Conservation (phyloP, 2,329 filamentous ascomycete genomes). For the Exutisphaerella laricina region DNA sequence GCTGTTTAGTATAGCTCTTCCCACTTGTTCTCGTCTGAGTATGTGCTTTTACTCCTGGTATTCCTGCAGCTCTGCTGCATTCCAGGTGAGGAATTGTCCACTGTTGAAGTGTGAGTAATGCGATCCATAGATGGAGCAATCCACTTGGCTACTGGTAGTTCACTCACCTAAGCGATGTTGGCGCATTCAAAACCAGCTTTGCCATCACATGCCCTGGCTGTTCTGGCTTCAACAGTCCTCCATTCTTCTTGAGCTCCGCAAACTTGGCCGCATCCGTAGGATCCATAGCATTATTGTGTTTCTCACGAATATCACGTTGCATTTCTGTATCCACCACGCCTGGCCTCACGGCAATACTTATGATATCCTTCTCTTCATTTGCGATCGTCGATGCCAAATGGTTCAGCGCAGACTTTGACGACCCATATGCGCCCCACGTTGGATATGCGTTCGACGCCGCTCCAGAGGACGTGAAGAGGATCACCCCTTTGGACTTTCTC, state of each 20-base stretch:
- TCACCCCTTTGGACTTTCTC: constrained; percentile 61
- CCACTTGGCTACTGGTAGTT: too few relatives aligned
- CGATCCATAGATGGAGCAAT: too few relatives aligned
- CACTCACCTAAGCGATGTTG: constrained; percentile 52
- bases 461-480: constrained; percentile 76
- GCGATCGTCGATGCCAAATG: constrained; percentile 68
- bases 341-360: constrained; percentile 65
- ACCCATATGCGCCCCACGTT: constrained; percentile 76
- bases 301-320: constrained; percentile 75
- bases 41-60: constrained; percentile 21
- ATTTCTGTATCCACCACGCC: constrained; percentile 85
- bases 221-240: constrained; percentile 64
- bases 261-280: constrained; percentile 59
- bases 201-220: constrained; percentile 84
- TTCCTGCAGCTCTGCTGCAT: constrained; percentile 30
- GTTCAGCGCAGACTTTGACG: constrained; percentile 77
- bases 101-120: constrained; percentile 27
- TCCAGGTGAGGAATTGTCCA: constrained; percentile 67
- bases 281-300: constrained; percentile 59
- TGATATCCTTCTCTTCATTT: constrained; percentile 71
- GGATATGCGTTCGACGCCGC: constrained; percentile 62
- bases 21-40: background rate
- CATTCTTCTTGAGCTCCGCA: constrained; percentile 60
- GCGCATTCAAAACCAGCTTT: constrained; percentile 61
- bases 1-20: too few relatives aligned